phyloP scores from a whole-genome alignment of 2,329 filamentous ascomycete genomes.

The Aspergillus bombycis region DNA sequence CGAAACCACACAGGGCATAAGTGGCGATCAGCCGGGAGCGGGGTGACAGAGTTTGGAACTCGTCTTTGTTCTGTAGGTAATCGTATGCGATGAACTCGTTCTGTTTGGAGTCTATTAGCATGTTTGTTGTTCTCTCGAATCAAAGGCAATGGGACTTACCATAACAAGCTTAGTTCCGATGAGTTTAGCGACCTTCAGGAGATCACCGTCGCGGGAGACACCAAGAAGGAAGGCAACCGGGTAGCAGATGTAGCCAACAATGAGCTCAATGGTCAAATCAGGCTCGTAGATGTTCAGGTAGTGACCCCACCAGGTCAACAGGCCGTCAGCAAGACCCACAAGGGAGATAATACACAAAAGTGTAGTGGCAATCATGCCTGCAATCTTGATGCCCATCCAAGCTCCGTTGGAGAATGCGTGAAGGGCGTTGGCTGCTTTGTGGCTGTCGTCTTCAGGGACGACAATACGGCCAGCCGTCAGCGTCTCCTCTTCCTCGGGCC shows the following conservation, averaged over 20 bases:
- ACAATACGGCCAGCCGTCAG: constrained; percentile 80
- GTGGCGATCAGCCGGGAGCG: constrained; percentile 81
- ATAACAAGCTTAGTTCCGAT: constrained; percentile 85
- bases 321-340: constrained; percentile 72
- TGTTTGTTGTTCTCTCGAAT: constrained; percentile 2
- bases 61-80: constrained; percentile 54
- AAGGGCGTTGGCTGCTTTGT: constrained; percentile 73
- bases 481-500: constrained; percentile 84
- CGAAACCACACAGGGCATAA: constrained; percentile 80
- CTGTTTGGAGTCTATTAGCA: constrained; percentile 27
- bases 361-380: constrained; percentile 76
- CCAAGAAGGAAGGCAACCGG: constrained; percentile 81
- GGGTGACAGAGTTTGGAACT: constrained; percentile 63
- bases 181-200: constrained; percentile 74
- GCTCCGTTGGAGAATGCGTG: constrained; percentile 85
- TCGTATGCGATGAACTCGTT: constrained; percentile 81
- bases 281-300: constrained; percentile 75
- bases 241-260: constrained; percentile 77
- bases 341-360: constrained; percentile 83
- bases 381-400: constrained; percentile 85
- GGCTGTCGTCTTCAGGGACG: constrained; percentile 75
- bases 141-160: constrained; percentile 41
- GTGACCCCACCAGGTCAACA: constrained; percentile 81
- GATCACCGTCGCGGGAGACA: constrained; percentile 64
- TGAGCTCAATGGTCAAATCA: constrained; percentile 72